Evolutionary conservation across 2,329 filamentous ascomycete species (phyloP).

Genomic region (Aspergillus transmontanensis): DNA sequence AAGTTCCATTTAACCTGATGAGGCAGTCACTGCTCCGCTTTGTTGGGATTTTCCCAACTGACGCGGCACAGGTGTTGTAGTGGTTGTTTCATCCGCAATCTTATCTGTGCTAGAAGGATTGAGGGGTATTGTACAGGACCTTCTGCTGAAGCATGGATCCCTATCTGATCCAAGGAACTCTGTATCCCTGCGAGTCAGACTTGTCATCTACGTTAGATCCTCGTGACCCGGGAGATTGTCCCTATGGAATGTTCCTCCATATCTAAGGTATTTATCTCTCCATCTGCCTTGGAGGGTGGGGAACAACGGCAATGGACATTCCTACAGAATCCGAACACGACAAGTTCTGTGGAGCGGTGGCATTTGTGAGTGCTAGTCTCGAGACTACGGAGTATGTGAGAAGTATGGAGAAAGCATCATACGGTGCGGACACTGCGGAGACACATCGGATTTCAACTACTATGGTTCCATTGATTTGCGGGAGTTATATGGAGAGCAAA

Average conservation of each 20-base stretch:
- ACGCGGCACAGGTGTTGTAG: not conserved
- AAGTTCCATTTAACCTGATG: not conserved
- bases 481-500: not conserved
- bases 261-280: not conserved
- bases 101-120: not conserved
- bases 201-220: not conserved
- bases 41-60: not conserved
- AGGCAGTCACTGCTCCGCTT: not conserved
- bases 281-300: not conserved
- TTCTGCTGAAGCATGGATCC: not conserved
- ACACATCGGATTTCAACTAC: conserved; percentile 6
- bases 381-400: not conserved
- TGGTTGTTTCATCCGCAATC: not conserved
- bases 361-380: not conserved
- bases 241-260: not conserved
- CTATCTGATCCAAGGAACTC: not conserved
- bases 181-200: not conserved
- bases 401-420: conserved; percentile 11
- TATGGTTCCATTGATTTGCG: conserved; percentile 10
- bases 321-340: not conserved
- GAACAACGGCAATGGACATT: not conserved
- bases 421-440: conserved; percentile 14
- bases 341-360: not conserved
- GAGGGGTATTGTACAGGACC: not conserved
- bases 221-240: not conserved